Base-by-base conservation (phyloP, 164 flowering plant genomes). In the Hamamelis virginiana region DNA sequence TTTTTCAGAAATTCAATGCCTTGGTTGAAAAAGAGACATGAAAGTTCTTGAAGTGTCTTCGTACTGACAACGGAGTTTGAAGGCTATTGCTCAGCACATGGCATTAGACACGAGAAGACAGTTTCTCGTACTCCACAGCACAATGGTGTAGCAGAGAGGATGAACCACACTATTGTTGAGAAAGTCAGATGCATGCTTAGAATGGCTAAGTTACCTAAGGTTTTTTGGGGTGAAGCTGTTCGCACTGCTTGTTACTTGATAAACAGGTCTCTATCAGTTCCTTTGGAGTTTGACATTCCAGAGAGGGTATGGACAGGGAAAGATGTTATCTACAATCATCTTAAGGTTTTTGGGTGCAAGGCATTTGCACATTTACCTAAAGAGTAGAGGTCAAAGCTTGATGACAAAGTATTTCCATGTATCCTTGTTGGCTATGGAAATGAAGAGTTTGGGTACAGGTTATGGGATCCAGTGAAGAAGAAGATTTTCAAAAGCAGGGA, bases 81-180 rank as follows among this genome's bases (percentile, higher is more conserved):
- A 23, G 26, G 12, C 1, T 68, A 58, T 14, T 66, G 66, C 25
- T 33, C 41, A 9, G 5, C 41, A 15, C 41, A 60, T 60, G 66
- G 44, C 1, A 66, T 66, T 1, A n/a, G n/a, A n/a, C n/a, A n/a
- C n/a, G n/a, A n/a, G n/a, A n/a, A 52, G 60, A 6, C 46, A 67
- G 44, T 21, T 41, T 28, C 62, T 23, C 23, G 15, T 1, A 66
- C 66, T 11, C 74, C 67, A n/a, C 65, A 76, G 23, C 69, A 68
- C 1, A 72, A 76, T 65, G 76, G 63, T 45, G 56, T 65, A n/a
- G 73, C 59, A 14, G 70, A 76, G 52, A 64, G 70, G 23, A 72
- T 63, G 69, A 76, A 69, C 22, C 4, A 27, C 0, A 76, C 70
- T 16, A 72, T 76, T 63, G 9, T 59, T 5, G 67, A 72, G 13